Conservation (phyloP, 202 grass and related monocot genomes). For the Setaria viridis region DNA sequence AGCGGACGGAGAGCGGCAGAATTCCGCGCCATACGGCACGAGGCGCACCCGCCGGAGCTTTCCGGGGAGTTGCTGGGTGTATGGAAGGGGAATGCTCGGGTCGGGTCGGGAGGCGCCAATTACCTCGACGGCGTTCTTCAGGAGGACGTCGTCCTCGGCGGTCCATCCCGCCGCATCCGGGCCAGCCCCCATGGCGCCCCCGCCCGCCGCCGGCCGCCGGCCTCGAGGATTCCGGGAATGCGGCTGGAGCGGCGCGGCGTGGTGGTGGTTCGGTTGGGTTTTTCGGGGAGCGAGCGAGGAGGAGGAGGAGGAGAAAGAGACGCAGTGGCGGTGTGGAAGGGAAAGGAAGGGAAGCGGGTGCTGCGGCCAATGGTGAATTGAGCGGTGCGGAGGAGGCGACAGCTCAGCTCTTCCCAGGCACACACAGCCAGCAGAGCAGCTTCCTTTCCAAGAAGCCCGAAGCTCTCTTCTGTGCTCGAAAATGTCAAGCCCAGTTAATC, state of each 20-base stretch:
- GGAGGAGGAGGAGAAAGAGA: neutral
- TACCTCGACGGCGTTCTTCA: slow-evolving; percentile 84
- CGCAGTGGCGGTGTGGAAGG: neutral
- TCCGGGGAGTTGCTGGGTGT: neutral
- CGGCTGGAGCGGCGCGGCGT: neutral
- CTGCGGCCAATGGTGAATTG: neutral
- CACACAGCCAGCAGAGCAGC: neutral
- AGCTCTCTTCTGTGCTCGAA: too few relatives aligned
- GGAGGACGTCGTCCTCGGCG: slow-evolving; percentile 62
- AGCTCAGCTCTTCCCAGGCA: neutral
- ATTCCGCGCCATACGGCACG: neutral
- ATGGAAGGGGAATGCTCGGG: neutral
- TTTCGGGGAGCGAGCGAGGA: neutral
- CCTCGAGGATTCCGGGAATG: neutral
- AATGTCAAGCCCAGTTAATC: too few relatives aligned
- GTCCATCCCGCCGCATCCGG: slow-evolving; percentile 55
- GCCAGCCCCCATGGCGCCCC: slow-evolving; percentile 52
- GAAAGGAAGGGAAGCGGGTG: neutral
- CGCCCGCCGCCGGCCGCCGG: neutral
- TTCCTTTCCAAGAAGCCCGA: neutral
- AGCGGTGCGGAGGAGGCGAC: slow-evolving; percentile 5
- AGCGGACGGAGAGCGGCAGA: neutral
- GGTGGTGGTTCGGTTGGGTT: neutral
- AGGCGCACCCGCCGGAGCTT: neutral
- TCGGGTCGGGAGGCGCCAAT: neutral